These are phyloP conservation scores for Arabidopsis arenosa DNA, from an alignment of 345 rosid species.

Conservation along the genomic window DNA sequence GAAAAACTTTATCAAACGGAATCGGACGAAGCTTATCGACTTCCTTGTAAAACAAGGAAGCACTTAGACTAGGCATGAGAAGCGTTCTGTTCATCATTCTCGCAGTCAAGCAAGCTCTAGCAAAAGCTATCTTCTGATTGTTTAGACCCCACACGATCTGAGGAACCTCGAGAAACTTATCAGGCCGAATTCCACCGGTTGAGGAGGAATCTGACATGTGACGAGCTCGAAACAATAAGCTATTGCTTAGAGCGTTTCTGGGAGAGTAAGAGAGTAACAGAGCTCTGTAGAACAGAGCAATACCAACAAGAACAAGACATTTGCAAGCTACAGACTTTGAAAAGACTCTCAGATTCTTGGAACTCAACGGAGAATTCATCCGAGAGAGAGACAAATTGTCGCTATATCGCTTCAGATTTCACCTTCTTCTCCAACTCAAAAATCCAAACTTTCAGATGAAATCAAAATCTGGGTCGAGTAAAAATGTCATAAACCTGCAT, in stretches of 20 bases:
- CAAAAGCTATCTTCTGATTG: slow-evolving; percentile 97
- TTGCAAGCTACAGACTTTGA: slow-evolving; percentile 59
- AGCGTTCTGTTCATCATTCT: slow-evolving; percentile 86
- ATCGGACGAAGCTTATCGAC: slow-evolving; percentile 77
- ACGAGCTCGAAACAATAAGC: slow-evolving; percentile 33
- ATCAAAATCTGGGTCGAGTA: slow-evolving; percentile 12
- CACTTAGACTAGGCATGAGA: slow-evolving; percentile 90
- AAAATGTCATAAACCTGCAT: slow-evolving; percentile 33
- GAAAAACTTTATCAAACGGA: slow-evolving; percentile 78
- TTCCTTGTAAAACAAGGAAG: slow-evolving; percentile 95
- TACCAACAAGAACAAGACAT: slow-evolving; percentile 58
- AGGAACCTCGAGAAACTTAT: slow-evolving; percentile 87
- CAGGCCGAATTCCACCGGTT: slow-evolving; percentile 51
- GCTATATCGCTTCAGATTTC: slow-evolving; percentile 16
- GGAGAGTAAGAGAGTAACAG: slow-evolving; percentile 51
- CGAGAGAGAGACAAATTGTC: slow-evolving; percentile 18
- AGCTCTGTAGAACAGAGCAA: slow-evolving; percentile 61
- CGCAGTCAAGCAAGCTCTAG: slow-evolving; percentile 93
- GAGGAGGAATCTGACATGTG: slow-evolving; percentile 40
- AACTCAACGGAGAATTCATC: slow-evolving; percentile 48
- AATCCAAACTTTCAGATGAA: background rate
- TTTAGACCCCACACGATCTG: slow-evolving; percentile 98
- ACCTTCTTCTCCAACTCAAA: slow-evolving; percentile 26
- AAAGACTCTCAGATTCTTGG: slow-evolving; percentile 49
- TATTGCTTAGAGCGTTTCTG: slow-evolving; percentile 39